Evolutionary conservation across 805 yeast species (phyloP), one percentile per base, ranked within the genome.

Genomic region (Saturnispora besseyi): DNA sequence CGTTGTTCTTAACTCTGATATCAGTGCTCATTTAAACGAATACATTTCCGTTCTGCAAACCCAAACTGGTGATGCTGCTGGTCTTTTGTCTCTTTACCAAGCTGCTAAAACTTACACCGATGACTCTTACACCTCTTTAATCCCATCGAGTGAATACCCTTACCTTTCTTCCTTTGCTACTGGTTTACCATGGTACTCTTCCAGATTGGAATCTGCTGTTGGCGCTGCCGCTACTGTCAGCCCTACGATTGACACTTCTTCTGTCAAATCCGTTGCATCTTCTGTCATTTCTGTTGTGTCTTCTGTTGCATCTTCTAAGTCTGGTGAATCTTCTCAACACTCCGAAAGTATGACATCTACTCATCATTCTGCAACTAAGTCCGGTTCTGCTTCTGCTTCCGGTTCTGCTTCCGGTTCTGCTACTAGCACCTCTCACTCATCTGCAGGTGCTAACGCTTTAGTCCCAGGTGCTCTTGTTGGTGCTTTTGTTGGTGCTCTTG

Each of bases 81-180:
- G 54, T 12, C 59, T 72, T 43, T 57, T 72, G 9, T 45, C 59
- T 13, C 58, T 70, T 48, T 71, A 70, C 41, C 41, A 55, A 41
- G 55, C 57, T 30, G 68, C 65, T 33, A 57, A 56, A 31, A 72
- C 75, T 42, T 72, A 71, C 60, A 72, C 71, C 10, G 74, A 72
- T 57, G 66, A 70, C 46, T 62, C 72, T n/a, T 72, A 70, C 61
- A 72, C 76, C 42, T 71, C 76, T 33, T 61, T 72, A 51, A 60
- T 67, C 51, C 55, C 62, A 49, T 31, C 57, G 28, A 52, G 47
- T 1, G 50, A 50, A 38, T 44, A 48, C 24, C 36, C 54, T 3
- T 46, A 59, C 4, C 50, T 64, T 26, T 56, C 63, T 11, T 51
- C 55, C 5, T 61, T 64, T 50, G 68, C 59, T 11, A 62, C 68